Conservation (phyloP, 2,329 filamentous ascomycete species). For the Chaetomium sp. region DNA sequence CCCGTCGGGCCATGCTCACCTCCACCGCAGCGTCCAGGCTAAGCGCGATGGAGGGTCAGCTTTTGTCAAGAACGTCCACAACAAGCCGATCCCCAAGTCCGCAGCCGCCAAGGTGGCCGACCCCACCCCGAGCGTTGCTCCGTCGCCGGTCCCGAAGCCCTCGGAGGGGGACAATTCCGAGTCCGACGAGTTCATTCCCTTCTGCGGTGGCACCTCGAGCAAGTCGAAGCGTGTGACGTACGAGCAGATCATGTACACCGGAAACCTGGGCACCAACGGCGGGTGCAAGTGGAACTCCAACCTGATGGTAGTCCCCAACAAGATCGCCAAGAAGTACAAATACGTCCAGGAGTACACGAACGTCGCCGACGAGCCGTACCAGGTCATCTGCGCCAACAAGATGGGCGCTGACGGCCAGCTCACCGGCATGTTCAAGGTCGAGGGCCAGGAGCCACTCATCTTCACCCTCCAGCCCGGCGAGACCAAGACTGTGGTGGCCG, state of each 20-base stretch:
- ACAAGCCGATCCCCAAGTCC: slow-evolving; percentile 27
- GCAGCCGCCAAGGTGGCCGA: slow-evolving; percentile 26
- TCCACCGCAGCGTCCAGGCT: slow-evolving; percentile 39
- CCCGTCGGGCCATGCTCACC: slow-evolving; percentile 43
- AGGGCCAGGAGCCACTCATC: slow-evolving; percentile 41
- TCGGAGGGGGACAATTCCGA: slow-evolving; percentile 15
- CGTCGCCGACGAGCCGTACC: slow-evolving; percentile 36
- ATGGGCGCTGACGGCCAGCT: slow-evolving; percentile 49
- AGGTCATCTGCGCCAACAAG: slow-evolving; percentile 56
- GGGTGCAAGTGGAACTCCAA: slow-evolving; percentile 52
- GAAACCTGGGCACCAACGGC: slow-evolving; percentile 48
- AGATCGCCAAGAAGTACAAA: slow-evolving; percentile 46
- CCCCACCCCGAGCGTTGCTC: slow-evolving; percentile 19
- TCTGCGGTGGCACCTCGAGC: slow-evolving; percentile 40
- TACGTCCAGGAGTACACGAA: slow-evolving; percentile 49
- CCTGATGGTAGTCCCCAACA: slow-evolving; percentile 48
- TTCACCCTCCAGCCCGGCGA: slow-evolving; percentile 46
- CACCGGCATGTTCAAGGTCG: slow-evolving; percentile 50
- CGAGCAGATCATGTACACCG: slow-evolving; percentile 50
- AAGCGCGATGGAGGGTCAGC: slow-evolving; percentile 34
- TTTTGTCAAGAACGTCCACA: slow-evolving; percentile 37
- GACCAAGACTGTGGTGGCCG: slow-evolving; percentile 48
- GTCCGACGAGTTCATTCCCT: slow-evolving; percentile 34
- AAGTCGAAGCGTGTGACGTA: slow-evolving; percentile 51
- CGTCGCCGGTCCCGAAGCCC: slow-evolving; percentile 16